Evolutionary conservation across 2,329 filamentous ascomycete genomes (phyloP), one percentile per base, ranked within the genome.

Genomic region (Cryphonectria naterciae): DNA sequence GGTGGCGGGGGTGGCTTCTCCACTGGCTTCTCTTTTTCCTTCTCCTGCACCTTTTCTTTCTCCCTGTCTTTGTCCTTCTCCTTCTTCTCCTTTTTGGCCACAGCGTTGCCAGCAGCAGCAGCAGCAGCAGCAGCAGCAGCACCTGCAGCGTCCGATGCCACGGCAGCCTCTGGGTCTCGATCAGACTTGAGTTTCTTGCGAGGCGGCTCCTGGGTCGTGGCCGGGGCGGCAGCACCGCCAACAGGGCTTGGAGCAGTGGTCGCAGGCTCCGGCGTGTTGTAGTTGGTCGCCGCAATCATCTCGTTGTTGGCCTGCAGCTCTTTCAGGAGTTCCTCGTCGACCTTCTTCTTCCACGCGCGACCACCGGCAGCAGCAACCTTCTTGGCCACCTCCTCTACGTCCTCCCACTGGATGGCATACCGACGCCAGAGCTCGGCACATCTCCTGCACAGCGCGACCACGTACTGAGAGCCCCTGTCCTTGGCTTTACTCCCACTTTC

Each of bases 371-470:
- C 89, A 0, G 91, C 89, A 58, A 97, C 90, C 82, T 97, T 97
- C 83, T 95, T 97, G 54, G 91, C 89, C 52, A 97, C 88, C 76
- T 98, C 95, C 58, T 98, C 96, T 19, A 94, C 88, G 75, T 97
- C 93, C 80, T 98, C 96, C 90, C 94, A 99, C 75, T 97, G 93
- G 73, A 99, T 94, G 22, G 92, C 95, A 80, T 99, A 99, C 74
- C 95, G 93, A 65, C 96, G 91, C 96, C 96, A 99, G 11, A 99
- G 85, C 77, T 96, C 91, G 37, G 95, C 95, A 78, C 96, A 99
- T 72, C 95, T 90, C 70, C 94, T 88, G 79, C 96, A 99, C 5
- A 99, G 87, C 4, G 95, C 95, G 65, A 95, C 87, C 25, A 97
- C 88, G 49, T 92, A 89, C 75, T 92, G 89, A 22, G 86, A 85